Percentiles rank a stretch among this genome's conserved stretches.
Evolutionary conservation across 2,329 filamentous ascomycete species (phyloP).

Genomic region (Fusarium agapanthi): DNA sequence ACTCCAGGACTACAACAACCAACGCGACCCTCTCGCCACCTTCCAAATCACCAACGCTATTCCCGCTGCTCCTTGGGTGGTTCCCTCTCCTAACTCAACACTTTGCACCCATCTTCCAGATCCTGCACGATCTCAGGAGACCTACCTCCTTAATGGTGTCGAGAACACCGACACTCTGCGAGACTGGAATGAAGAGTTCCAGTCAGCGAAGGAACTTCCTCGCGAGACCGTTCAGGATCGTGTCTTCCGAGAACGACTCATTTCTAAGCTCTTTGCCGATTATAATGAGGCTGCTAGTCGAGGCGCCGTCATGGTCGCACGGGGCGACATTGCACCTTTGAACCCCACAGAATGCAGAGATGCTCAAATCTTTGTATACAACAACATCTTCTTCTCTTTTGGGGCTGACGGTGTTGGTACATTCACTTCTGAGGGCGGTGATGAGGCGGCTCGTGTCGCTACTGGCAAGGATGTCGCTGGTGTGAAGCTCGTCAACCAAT

Average conservation of each 20-base stretch:
- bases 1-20: constrained; percentile 84
- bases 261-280: constrained; percentile 96
- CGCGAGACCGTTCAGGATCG: constrained; percentile 94
- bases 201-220: constrained; percentile 93
- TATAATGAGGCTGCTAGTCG: constrained; percentile 95
- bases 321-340: constrained; percentile 89
- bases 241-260: constrained; percentile 92
- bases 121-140: constrained; percentile 89
- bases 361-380: constrained; percentile 98
- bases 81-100: constrained; percentile 72
- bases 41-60: constrained; percentile 97
- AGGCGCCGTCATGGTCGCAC: constrained; percentile 89
- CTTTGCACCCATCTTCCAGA: constrained; percentile 80
- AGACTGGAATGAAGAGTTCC: constrained; percentile 99
- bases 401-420: constrained; percentile 97
- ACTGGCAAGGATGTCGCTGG: constrained; percentile 97
- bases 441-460: constrained; percentile 94
- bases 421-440: constrained; percentile 94
- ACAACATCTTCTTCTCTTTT: constrained; percentile 99
- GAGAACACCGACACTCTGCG: constrained; percentile 94
- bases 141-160: constrained; percentile 86
- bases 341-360: constrained; percentile 94
- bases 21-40: constrained; percentile 86
- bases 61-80: constrained; percentile 90
- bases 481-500: constrained; percentile 93